Percentiles rank a stretch among this genome's conserved stretches.
Conservation (phyloP, 495 filamentous ascomycete genomes). For the Alectoria sarmentosa region DNA sequence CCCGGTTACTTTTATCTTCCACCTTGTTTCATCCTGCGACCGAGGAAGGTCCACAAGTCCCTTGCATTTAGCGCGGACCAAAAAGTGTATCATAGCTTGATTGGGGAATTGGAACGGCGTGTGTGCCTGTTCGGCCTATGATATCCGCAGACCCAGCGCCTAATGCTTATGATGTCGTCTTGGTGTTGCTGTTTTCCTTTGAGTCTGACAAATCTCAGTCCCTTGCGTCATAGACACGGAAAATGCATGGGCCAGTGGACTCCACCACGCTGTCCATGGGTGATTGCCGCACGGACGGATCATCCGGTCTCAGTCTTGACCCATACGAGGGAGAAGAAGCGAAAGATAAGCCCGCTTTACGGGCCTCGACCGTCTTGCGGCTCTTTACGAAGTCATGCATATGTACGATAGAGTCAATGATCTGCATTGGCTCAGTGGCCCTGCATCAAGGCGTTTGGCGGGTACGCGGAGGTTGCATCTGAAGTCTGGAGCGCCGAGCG, state of each 20-base stretch:
- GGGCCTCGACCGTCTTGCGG: conserved; percentile 3
- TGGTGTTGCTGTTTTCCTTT: not conserved
- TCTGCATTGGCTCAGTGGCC: not conserved
- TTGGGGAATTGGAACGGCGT: not conserved
- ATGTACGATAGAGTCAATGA: not conserved
- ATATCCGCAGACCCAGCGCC: not conserved
- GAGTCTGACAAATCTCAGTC: not conserved
- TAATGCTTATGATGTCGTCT: not conserved
- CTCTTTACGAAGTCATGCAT: conserved; percentile 4
- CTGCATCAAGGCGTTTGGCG: conserved; percentile 2
- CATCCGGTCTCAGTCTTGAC: not conserved
- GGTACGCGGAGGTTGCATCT: not conserved
- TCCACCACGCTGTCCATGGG: not conserved
- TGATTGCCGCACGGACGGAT: not conserved
- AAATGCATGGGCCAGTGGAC: not conserved
- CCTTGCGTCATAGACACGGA: not conserved
- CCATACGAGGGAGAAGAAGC: conserved; percentile 1
- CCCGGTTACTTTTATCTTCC: not conserved
- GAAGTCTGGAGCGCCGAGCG: not conserved
- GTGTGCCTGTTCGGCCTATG: not conserved
- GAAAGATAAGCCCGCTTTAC: not conserved
- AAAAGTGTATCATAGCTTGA: conserved; percentile 13
- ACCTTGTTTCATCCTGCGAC: not conserved
- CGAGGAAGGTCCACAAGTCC: not conserved
- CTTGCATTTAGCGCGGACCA: conserved; percentile 11